phyloP scores from a whole-genome alignment of 139 green algal species.

The Gonium pectorale region DNA sequence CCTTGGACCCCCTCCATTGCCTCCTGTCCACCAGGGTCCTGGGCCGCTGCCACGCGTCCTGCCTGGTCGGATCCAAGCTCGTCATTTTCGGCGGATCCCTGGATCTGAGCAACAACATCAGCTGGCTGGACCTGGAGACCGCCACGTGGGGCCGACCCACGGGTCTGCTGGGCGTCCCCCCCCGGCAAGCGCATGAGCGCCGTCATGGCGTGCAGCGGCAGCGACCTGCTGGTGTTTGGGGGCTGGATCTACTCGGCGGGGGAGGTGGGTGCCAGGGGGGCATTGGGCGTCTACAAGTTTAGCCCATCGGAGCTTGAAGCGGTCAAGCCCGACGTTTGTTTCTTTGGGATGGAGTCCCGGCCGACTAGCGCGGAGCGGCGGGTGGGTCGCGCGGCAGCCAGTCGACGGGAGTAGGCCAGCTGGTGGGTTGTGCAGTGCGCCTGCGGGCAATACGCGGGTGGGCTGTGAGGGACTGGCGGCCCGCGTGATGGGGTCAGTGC shows the following conservation, averaged over 20 bases:
- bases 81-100: slow-evolving; percentile 48
- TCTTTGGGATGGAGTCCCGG: too few species aligned
- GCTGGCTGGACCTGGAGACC: slow-evolving; percentile 41
- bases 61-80: slow-evolving; percentile 45
- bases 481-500: not conserved
- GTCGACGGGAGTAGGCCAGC: not conserved
- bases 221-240: slow-evolving; percentile 39
- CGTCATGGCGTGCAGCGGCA: slow-evolving; percentile 28
- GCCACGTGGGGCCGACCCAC: slow-evolving; percentile 29
- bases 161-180: not conserved
- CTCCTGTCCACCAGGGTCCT: not conserved
- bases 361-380: too few species aligned
- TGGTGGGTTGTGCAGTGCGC: not conserved
- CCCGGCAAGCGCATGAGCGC: slow-evolving; percentile 49
- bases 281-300: too few species aligned
- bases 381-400: too few species aligned
- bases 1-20: not conserved
- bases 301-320: too few species aligned
- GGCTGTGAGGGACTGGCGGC: not conserved
- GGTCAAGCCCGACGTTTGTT: too few species aligned
- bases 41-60: slow-evolving; percentile 50
- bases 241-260: slow-evolving; percentile 52
- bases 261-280: slow-evolving; percentile 7
- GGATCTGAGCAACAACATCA: slow-evolving; percentile 39
- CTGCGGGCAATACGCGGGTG: too few species aligned